Conservation (phyloP, 2,329 filamentous ascomycete genomes). For the Alternaria atra region DNA sequence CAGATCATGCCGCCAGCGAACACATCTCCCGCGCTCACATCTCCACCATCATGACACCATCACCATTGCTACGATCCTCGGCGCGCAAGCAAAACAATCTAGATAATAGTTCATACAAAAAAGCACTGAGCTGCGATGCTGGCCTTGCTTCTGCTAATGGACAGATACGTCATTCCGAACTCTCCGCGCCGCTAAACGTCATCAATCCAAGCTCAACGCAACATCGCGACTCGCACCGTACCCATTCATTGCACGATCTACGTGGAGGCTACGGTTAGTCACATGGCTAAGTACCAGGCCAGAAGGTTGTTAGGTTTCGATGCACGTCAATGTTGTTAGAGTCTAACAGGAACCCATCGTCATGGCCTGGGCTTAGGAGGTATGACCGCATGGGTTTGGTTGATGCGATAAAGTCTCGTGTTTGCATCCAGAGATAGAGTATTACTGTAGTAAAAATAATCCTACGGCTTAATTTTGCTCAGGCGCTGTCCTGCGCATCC, state of each 20-base stretch:
- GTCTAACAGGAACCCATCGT: background rate
- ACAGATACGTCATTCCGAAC: conserved; percentile 8
- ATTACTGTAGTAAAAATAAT: background rate
- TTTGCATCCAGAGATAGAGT: background rate
- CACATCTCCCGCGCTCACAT: background rate
- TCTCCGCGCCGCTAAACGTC: conserved; percentile 9
- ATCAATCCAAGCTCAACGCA: background rate
- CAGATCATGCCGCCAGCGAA: background rate
- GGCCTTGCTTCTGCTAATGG: background rate
- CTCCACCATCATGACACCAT: background rate
- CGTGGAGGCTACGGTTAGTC: background rate
- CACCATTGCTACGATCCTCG: background rate
- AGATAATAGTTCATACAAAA: background rate
- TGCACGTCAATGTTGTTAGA: background rate
- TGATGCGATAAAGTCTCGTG: background rate
- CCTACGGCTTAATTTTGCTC: background rate
- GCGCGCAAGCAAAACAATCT: background rate
- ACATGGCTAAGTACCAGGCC: background rate
- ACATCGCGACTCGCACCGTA: conserved; percentile 3
- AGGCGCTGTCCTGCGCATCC: background rate
- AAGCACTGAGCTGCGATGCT: background rate
- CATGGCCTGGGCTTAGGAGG: background rate
- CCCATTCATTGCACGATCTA: conserved; percentile 3
- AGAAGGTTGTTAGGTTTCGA: background rate
- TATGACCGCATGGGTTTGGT: conserved; percentile 10